A percentile compares a stretch with the other conserved stretches of the same genome.
Evolutionary conservation across 495 filamentous ascomycete species (phyloP).

Genomic region (Penicillium fimorum): DNA sequence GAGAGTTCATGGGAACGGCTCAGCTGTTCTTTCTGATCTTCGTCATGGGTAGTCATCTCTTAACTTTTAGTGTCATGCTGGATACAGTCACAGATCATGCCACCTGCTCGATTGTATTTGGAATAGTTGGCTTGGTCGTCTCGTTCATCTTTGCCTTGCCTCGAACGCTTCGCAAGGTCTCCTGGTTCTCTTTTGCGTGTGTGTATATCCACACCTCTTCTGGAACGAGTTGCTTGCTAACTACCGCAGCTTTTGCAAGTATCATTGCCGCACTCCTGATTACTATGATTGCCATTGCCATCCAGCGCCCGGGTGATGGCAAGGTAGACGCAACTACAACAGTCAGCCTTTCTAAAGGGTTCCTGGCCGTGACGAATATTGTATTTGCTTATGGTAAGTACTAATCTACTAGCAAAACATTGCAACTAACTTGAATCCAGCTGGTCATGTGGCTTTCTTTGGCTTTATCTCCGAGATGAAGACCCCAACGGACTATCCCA

Average conservation of each 20-base stretch:
- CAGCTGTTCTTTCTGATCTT: constrained; percentile 67
- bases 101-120: constrained; percentile 63
- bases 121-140: constrained; percentile 57
- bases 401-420: not conserved
- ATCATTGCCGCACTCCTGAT: constrained; percentile 64
- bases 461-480: constrained; percentile 74
- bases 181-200: constrained; percentile 56
- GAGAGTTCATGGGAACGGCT: constrained; percentile 57
- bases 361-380: constrained; percentile 26
- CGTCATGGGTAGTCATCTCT: constrained; percentile 68
- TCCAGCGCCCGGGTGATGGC: constrained; percentile 27
- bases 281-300: constrained; percentile 62
- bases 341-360: constrained; percentile 17
- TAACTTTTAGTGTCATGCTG: constrained; percentile 62
- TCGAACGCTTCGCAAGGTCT: constrained; percentile 54
- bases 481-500: constrained; percentile 62
- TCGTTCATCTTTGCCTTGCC: constrained; percentile 61
- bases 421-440: constrained; percentile 14
- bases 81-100: constrained; percentile 59
- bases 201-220: not conserved
- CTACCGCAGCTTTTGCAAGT: constrained; percentile 48
- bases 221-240: not conserved
- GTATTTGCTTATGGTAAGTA: constrained; percentile 31
- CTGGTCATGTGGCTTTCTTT: constrained; percentile 71
- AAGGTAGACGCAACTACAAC: constrained; percentile 15